These are phyloP conservation scores for Diaporthe humulicola DNA, from an alignment of 2,329 filamentous ascomycete genomes.

Conservation along the genomic window DNA sequence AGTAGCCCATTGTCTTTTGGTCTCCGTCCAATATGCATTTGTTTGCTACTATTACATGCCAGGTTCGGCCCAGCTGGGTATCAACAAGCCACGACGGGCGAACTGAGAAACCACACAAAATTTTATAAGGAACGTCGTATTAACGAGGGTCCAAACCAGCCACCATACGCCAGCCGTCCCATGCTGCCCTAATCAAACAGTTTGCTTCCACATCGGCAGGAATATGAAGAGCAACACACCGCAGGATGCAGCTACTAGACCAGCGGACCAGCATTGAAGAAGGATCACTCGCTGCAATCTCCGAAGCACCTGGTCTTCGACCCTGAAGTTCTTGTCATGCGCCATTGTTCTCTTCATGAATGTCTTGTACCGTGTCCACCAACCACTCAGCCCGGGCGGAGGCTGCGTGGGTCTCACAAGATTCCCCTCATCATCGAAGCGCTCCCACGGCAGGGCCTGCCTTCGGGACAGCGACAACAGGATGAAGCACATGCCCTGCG, in stretches of 20 bases:
- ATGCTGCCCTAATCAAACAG: constrained; percentile 37
- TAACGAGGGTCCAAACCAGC: not conserved
- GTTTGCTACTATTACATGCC: constrained; percentile 17
- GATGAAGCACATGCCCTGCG: constrained; percentile 62
- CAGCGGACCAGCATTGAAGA: constrained; percentile 55
- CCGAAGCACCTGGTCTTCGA: constrained; percentile 58
- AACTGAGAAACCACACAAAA: constrained; percentile 13
- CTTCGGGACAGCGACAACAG: constrained; percentile 59
- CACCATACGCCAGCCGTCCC: not conserved
- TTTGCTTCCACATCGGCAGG: constrained; percentile 58
- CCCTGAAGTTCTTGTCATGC: constrained; percentile 51
- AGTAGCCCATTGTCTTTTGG: not conserved
- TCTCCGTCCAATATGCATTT: not conserved
- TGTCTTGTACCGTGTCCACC: constrained; percentile 13
- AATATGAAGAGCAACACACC: constrained; percentile 57
- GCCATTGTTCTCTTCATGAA: constrained; percentile 33
- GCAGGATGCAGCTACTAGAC: constrained; percentile 52
- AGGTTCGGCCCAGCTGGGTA: constrained; percentile 24
- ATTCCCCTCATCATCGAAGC: constrained; percentile 54
- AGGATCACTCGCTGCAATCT: constrained; percentile 60
- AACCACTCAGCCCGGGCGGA: not conserved
- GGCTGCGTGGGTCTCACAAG: constrained; percentile 30
- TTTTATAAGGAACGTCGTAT: not conserved
- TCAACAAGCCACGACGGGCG: constrained; percentile 16
- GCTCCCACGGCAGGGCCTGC: constrained; percentile 62